Base-by-base conservation (phyloP, 768 basidiomycete genomes). In the Termitomyces sp. region DNA sequence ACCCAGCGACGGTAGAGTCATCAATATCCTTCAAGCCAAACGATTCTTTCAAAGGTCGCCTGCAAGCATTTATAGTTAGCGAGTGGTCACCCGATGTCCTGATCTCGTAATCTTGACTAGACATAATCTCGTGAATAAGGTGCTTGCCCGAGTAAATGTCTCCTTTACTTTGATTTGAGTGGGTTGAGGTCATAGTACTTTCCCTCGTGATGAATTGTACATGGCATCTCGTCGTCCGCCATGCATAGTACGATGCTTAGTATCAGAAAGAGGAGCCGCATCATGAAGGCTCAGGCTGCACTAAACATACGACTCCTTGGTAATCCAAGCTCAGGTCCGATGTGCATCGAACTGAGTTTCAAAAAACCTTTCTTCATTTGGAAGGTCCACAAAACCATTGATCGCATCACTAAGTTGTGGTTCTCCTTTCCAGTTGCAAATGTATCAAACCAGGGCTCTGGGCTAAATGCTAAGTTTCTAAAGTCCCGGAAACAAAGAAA, bases 141-240 rank as follows among this genome's bases (percentile, higher is more conserved):
- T 52, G 57, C 51, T 28, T 33, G 56, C 30, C 30, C 24, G 24
- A 58, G 22, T 26, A 57, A 57, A 51, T 33, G 30, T 24, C 36
- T 57, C 41, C 52, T 59, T 58, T 69, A 89, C 88, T 72, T 80
- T 47, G 82, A 68, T 62, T 74, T 81, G 40, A 92, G 77, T 20
- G 82, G 74, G 64, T 73, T 89, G 50, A 92, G 71, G 67, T 91
- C 86, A 59, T 85, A 92, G 69, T 76, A 87, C 35, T 80, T 81
- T 28, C 80, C 82, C 33, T 76, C 72, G 20, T 79, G 74, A 61
- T 79, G 80, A 1, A 78, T 66, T 2, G 86, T 86, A 63, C 89
- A 91, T n/a, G 83, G 75, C 47, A 77, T 76, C 16, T 89, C 86
- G n/a, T 74, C 69, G 16, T 68, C 72, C 45, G 63, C 65, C 30